Base-by-base conservation (phyloP, 2,329 filamentous ascomycete species). In the Teratosphaeria nubilosa region DNA sequence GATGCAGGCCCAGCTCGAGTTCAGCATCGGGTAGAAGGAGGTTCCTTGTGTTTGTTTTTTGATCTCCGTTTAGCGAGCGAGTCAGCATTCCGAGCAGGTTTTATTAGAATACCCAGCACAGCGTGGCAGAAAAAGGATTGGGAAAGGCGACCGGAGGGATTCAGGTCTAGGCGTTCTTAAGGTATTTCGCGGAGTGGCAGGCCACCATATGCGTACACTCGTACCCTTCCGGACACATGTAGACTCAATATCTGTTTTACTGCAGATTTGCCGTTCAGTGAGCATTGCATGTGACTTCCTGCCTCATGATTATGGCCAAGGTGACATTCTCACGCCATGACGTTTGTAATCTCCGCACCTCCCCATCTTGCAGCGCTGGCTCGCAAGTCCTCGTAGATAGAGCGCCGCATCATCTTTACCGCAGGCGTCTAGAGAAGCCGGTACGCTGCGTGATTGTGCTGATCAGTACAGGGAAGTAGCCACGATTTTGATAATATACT, bases 1-100 rank as follows among this genome's bases (percentile, higher is more conserved):
- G 56, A 57, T 51, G 56, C 37, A 57, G 27, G 50, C 56, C 22
- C 56, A 57, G 34, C 25, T 54, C 27, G 22, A 57, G 25, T 48
- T 48, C 20, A 48, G n/a, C 41, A 48, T 48, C 41, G 22, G n/a
- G 22, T 5, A 22, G 20, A 10, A 10, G 27, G 27, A 30, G 27
- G n/a, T 22, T 5, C 22, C 7, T 22, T 22, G 2, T 20, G 20
- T 48, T 24, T 48, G 41, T 20, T 48, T 48, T 20, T 16, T 22
- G 41, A 41, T 41, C n/a, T 48, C 5, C n/a, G n/a, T 48, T 48
- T 6, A 48, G 41, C 41, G n/a, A 48, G 41, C 41, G 41, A 48
- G n/a, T 48, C 9, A 20, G 41, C 41, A 20, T 5, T 48, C 11
- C 41, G n/a, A 22, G 41, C 41, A 48, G 41, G 16, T 20, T 20